These are phyloP conservation scores for Dioszegia hungarica DNA, from an alignment of 768 basidiomycete genomes.

Conservation along the genomic window DNA sequence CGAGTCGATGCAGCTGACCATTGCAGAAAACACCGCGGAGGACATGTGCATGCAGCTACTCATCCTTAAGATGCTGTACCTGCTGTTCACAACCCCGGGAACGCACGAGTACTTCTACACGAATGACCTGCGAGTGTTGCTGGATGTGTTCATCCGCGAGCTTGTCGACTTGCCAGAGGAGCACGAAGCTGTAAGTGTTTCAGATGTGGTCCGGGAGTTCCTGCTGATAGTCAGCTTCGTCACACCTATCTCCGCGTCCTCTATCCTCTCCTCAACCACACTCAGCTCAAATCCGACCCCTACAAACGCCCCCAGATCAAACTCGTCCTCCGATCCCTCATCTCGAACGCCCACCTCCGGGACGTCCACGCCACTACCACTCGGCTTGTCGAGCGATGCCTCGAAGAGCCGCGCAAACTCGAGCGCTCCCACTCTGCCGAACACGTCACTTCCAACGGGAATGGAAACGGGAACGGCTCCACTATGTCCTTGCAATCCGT, in stretches of 20 bases:
- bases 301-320: conserved; percentile 92
- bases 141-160: conserved; percentile 96
- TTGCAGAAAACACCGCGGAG: conserved; percentile 74
- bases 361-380: conserved; percentile 82
- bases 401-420: conserved; percentile 49
- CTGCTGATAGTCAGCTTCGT: conserved; percentile 58
- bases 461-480: no score
- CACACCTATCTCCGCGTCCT: conserved; percentile 96
- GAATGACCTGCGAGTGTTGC: conserved; percentile 90
- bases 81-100: conserved; percentile 87
- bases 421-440: conserved; percentile 22
- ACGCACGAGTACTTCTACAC: conserved; percentile 97
- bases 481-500: conserved; percentile 29
- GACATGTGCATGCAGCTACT: conserved; percentile 91
- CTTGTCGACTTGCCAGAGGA: conserved; percentile 87
- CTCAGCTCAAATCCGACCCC: conserved; percentile 74
- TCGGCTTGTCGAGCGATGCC: conserved; percentile 85
- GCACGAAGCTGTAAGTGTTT: conserved; percentile 88
- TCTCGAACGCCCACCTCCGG: conserved; percentile 67
- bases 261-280: conserved; percentile 89
- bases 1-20: background rate
- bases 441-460: background rate
- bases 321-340: conserved; percentile 69
- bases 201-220: no score
- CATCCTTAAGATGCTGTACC: conserved; percentile 87